phyloP scores from a whole-genome alignment of 345 rosid species.

The Heritiera littoralis region DNA sequence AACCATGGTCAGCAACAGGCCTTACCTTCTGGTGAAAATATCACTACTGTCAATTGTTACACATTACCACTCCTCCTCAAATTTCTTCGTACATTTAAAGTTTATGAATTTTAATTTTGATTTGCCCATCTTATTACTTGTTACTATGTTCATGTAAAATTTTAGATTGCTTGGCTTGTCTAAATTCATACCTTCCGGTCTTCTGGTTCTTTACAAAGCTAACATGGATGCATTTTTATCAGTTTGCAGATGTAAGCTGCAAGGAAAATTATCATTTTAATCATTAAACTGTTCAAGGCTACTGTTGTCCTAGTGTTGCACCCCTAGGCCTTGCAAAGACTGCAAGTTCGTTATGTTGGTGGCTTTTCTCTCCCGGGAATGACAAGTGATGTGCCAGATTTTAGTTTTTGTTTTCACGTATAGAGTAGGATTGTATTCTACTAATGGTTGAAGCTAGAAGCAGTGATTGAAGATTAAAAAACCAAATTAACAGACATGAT shows the following conservation, averaged over 20 bases:
- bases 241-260: conserved; percentile 21
- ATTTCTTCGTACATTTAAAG: background rate
- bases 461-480: background rate
- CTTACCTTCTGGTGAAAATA: background rate
- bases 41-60: no score
- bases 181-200: background rate
- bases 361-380: background rate
- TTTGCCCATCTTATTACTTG: background rate
- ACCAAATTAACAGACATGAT: background rate
- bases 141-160: background rate
- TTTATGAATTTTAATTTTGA: background rate
- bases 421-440: conserved; percentile 14
- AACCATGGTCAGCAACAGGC: background rate
- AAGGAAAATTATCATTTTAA: background rate
- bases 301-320: background rate
- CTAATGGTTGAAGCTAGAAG: background rate
- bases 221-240: background rate
- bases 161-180: background rate
- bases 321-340: background rate
- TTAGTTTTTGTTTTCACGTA: background rate
- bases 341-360: background rate
- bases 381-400: background rate
- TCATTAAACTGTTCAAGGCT: background rate
- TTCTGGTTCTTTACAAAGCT: background rate
- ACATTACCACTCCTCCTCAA: no score